These are phyloP conservation scores for Pseudocercospora eumusae DNA, from an alignment of 2,329 filamentous ascomycete species.

Conservation along the genomic window DNA sequence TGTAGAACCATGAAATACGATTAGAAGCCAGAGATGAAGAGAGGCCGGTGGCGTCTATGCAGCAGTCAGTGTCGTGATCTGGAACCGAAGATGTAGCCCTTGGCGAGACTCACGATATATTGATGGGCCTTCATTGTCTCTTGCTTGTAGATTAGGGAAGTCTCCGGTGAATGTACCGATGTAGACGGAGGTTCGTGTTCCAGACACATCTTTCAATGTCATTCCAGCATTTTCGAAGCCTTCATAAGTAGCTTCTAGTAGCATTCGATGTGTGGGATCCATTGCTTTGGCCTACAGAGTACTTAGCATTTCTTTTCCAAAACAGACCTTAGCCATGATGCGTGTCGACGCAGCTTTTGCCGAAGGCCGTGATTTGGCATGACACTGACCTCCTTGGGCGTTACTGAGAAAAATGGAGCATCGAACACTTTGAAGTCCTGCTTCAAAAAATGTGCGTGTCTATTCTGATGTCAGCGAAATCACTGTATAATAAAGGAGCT, in stretches of 20 bases:
- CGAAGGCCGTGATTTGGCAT: too few relatives aligned
- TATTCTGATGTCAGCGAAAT: not conserved
- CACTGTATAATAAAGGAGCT: too few relatives aligned
- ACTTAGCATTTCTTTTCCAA: not conserved
- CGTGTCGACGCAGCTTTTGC: too few relatives aligned
- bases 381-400: constrained; percentile 15
- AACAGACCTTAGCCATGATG: too few relatives aligned
- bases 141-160: constrained; percentile 17
- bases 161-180: constrained; percentile 25
- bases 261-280: constrained; percentile 16
- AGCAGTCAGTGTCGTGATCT: not conserved
- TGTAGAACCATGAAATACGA: constrained; percentile 26
- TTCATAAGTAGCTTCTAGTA: constrained; percentile 15
- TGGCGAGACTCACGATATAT: constrained; percentile 11
- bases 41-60: constrained; percentile 8
- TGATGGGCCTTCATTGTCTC: constrained; percentile 11
- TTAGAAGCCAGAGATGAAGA: constrained; percentile 21
- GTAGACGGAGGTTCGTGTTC: constrained; percentile 22
- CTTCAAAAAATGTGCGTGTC: constrained; percentile 23
- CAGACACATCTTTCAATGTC: constrained; percentile 14
- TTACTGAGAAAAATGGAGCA: constrained; percentile 28
- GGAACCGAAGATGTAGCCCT: too few relatives aligned
- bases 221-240: constrained; percentile 24
- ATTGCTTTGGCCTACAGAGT: constrained; percentile 8
- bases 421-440: constrained; percentile 27